These are phyloP conservation scores for Verticillium longisporum DNA, from an alignment of 2,329 filamentous ascomycete species.

Conservation along the genomic window DNA sequence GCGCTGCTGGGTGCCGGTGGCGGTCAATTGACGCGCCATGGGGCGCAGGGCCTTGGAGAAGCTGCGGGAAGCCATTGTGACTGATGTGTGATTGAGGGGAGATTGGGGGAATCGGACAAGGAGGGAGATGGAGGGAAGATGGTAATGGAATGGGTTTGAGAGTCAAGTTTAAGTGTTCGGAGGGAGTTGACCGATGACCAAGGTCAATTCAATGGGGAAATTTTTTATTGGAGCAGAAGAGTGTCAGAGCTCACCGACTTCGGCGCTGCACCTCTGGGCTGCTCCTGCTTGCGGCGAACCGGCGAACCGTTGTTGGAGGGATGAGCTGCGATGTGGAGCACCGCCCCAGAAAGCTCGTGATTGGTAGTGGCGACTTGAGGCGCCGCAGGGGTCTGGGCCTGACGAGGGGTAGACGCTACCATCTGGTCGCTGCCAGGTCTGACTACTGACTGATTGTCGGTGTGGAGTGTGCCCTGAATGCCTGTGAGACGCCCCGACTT, in stretches of 20 bases:
- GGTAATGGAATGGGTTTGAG: constrained; percentile 9
- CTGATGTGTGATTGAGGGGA: constrained; percentile 22
- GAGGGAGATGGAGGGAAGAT: constrained; percentile 6
- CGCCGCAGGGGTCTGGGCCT: constrained; percentile 4
- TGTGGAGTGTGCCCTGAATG: no score
- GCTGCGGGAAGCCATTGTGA: constrained; percentile 71
- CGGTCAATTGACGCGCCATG: constrained; percentile 56
- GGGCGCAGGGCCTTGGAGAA: constrained; percentile 63
- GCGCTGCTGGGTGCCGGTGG: constrained; percentile 54
- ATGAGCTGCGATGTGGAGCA: constrained; percentile 7
- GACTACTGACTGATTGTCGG: neutral
- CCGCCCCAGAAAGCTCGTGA: neutral
- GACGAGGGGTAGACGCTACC: constrained; percentile 8
- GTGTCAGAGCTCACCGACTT: constrained; percentile 11
- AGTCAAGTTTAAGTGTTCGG: constrained; percentile 3
- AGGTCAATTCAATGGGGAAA: constrained; percentile 14
- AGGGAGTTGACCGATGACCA: constrained; percentile 11
- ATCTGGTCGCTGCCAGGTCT: neutral
- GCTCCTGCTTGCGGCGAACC: neutral
- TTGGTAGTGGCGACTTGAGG: constrained; percentile 12
- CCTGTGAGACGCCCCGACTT: no score
- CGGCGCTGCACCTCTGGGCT: constrained; percentile 6
- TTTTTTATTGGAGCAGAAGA: constrained; percentile 12
- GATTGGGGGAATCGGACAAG: constrained; percentile 16
- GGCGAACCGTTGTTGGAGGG: constrained; percentile 7